These are phyloP conservation scores for Coemansia sp. DNA, from an alignment of 192 early-diverging fungal genomes.

Conservation along the genomic window DNA sequence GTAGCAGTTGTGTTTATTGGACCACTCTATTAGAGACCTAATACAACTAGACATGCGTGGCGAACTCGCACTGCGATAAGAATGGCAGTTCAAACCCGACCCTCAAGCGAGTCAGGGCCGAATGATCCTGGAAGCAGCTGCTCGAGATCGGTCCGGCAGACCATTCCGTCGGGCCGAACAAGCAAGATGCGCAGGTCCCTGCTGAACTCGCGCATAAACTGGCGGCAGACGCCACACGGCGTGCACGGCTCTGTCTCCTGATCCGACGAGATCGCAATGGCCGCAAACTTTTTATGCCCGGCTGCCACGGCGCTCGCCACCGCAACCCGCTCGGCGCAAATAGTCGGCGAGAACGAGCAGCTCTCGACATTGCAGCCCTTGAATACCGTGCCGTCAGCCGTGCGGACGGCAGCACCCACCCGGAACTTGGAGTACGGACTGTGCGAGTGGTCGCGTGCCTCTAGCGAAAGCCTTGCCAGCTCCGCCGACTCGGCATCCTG, in stretches of 20 bases:
- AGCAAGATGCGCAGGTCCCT: conserved; percentile 60
- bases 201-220: conserved; percentile 83
- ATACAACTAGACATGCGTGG: neutral
- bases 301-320: conserved; percentile 84
- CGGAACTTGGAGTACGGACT: conserved; percentile 90
- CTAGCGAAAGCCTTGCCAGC: conserved; percentile 20
- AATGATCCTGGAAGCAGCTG: conserved; percentile 71
- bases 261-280: conserved; percentile 73
- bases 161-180: conserved; percentile 53
- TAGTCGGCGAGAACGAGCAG: conserved; percentile 78
- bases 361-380: conserved; percentile 88
- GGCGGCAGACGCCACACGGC: conserved; percentile 65
- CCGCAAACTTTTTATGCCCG: conserved; percentile 69
- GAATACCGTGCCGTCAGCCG: conserved; percentile 60
- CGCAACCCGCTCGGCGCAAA: conserved; percentile 90
- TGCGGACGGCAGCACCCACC: conserved; percentile 79
- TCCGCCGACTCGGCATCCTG: conserved; percentile 13
- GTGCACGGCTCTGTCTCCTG: conserved; percentile 48
- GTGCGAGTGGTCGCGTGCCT: conserved; percentile 73
- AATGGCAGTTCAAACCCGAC: conserved; percentile 2
- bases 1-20: too few species aligned
- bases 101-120: conserved; percentile 57
- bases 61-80: too few species aligned
- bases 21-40: too few species aligned
- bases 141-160: conserved; percentile 48